Percentiles rank a stretch among this genome's conserved stretches.
Conservation (phyloP, 768 basidiomycete species). For the Lactarius tabidus region DNA sequence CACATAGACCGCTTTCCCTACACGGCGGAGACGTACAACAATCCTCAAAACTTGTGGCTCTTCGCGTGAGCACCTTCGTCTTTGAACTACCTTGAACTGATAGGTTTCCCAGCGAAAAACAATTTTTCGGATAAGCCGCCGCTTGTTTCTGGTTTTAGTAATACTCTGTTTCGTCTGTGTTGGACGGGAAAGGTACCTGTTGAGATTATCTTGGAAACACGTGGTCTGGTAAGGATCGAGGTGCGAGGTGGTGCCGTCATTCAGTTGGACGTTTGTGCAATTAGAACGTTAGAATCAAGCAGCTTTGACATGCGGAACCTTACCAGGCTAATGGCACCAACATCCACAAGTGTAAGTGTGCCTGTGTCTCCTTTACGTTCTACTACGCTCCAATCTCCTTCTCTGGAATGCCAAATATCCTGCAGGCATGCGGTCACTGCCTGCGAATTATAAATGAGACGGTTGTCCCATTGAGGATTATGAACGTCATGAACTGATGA, state of each 20-base stretch:
- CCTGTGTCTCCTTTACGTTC: no score
- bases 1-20: constrained; percentile 18
- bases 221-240: background rate
- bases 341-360: no score
- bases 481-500: background rate
- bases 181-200: background rate
- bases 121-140: background rate
- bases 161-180: background rate
- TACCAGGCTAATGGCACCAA: background rate
- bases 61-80: constrained; percentile 14
- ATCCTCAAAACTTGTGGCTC: constrained; percentile 21
- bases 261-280: background rate
- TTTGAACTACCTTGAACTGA: background rate
- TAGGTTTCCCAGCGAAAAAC: background rate
- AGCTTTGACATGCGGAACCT: background rate
- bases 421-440: background rate
- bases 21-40: constrained; percentile 20
- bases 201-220: background rate
- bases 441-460: background rate
- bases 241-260: background rate
- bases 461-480: no score
- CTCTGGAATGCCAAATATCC: background rate
- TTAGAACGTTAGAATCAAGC: background rate
- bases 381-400: background rate
- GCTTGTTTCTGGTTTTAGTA: no score